Base-by-base conservation (phyloP, 306 rosid genomes). In the Pyrus betulifolia region DNA sequence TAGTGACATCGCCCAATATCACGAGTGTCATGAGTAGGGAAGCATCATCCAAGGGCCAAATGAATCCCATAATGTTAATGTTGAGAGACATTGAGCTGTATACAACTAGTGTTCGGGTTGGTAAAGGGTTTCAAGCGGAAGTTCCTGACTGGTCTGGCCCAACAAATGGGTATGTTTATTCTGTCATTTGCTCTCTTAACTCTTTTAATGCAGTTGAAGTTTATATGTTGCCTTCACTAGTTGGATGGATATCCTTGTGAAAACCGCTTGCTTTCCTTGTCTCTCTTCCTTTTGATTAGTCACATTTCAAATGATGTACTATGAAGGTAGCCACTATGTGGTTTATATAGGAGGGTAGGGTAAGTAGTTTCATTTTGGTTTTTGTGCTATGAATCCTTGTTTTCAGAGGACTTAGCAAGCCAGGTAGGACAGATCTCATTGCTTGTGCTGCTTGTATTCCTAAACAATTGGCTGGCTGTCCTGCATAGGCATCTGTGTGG, bases 71-170 rank as follows among this genome's bases (percentile, higher is more conserved):
- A 76, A 58, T 78, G 55, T 78, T 76, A 81, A 92, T 89, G 96
- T 77, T 92, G 84, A 85, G 82, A 71, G 89, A 90, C 76, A 78
- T 77, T 21, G 89, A 79, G 81, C 88, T 85, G 19, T 82, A 86
- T 77, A 81, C 76, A 75, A 81, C 87, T 76, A 35, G 81, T 74
- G 97, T 94, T 63, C 85, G 98, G 64, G 85, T 90, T 80, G 98
- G 98, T 73, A 90, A 95, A 85, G 97, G 95, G 74, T 95, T 92
- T 90, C 98, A 95, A 87, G 98, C 89, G 31, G 91, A 90, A 75
- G 90, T 95, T 71, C 90, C 76, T 63, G 92, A 85, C 42, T 92
- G 98, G 97, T 86, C 88, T 60, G 96, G 92, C 81, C 89, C 92
- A 18, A 81, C 69, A 69, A 70, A 69, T 72, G 82, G 83, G 98